A percentile compares a stretch with the other conserved stretches of the same genome.
Conservation (phyloP, 1,284 basidiomycete species). For the Tremellales sp. region DNA sequence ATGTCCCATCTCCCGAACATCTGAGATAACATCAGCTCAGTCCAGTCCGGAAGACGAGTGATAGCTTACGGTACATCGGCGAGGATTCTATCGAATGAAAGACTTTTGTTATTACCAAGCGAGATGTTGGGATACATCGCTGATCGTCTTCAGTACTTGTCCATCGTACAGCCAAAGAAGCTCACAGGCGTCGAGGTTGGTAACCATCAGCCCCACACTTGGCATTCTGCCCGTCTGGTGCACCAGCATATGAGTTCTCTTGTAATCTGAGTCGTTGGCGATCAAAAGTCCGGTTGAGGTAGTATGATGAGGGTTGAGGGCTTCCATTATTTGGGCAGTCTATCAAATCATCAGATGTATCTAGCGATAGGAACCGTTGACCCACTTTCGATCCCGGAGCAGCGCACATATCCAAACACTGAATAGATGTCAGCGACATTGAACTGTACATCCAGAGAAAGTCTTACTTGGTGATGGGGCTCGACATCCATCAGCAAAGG, state of each 20-base stretch:
- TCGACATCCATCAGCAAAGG: constrained; percentile 93
- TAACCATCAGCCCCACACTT: constrained; percentile 87
- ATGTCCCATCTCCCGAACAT: constrained; percentile 90
- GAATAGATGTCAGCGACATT: constrained; percentile 3
- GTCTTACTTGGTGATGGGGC: constrained; percentile 72
- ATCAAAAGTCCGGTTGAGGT: constrained; percentile 45
- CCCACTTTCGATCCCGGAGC: constrained; percentile 91
- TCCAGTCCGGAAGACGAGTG: neutral
- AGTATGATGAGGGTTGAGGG: constrained; percentile 47
- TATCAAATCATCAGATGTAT: constrained; percentile 6
- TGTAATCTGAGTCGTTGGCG: constrained; percentile 64
- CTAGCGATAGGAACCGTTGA: neutral
- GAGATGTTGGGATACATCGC: constrained; percentile 74
- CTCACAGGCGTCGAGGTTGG: constrained; percentile 82
- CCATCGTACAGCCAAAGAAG: neutral
- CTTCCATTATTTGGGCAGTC: constrained; percentile 49
- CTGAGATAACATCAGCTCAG: constrained; percentile 18
- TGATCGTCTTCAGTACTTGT: constrained; percentile 4
- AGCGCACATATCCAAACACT: constrained; percentile 99
- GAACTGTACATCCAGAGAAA: neutral
- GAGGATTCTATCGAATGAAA: constrained; percentile 89
- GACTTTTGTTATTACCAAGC: constrained; percentile 45
- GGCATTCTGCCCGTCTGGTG: constrained; percentile 96
- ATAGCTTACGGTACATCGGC: constrained; percentile 83
- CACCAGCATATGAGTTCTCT: constrained; percentile 92